Base-by-base conservation (phyloP, 345 rosid genomes). In the Eucalyptus curtisii region DNA sequence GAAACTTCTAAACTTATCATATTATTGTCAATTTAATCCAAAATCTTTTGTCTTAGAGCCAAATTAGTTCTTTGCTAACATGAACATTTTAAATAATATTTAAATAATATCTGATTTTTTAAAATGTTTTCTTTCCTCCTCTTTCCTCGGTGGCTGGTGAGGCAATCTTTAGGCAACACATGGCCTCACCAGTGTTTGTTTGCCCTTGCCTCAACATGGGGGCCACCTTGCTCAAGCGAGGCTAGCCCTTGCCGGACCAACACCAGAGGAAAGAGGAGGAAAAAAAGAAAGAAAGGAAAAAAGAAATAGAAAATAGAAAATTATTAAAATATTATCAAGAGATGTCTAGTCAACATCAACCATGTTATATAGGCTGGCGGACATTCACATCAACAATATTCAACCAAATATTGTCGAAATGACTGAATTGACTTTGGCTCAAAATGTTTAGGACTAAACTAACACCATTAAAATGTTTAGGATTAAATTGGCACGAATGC, bases 281-380 rank as follows among this genome's bases (percentile, higher is more conserved):
- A 22, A 55, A 55, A 55, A 53, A 7, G 1, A 8, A 3, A 4
- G 25, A 0, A n/a, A n/a, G n/a, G 0, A 1, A 22, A 22, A 55
- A 55, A 55, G 6, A 55, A 55, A 55, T 55, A 24, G 6, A 24
- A 55, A 55, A 10, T 24, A 0, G 1, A 55, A 2, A 55, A 55
- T 55, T 4, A 55, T 4, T 4, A 55, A 55, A 24, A 55, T 10
- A 55, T 55, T 55, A 55, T 55, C 4, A 10, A 24, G 24, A 55
- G 24, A 55, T 55, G 5, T 55, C 6, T 0, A 4, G 2, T 10
- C 0, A 0, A 1, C 2, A 3, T 25, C 0, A 3, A 55, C 3
- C 3, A 4, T 55, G 13, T 1, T 25, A 9, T 25, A 55, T 55
- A 22, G 1, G 13, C 2, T 5, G 12, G 5, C 13, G 1, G 6